Conservation (phyloP, 192 early-diverging fungal species). For the Podila epigama region DNA sequence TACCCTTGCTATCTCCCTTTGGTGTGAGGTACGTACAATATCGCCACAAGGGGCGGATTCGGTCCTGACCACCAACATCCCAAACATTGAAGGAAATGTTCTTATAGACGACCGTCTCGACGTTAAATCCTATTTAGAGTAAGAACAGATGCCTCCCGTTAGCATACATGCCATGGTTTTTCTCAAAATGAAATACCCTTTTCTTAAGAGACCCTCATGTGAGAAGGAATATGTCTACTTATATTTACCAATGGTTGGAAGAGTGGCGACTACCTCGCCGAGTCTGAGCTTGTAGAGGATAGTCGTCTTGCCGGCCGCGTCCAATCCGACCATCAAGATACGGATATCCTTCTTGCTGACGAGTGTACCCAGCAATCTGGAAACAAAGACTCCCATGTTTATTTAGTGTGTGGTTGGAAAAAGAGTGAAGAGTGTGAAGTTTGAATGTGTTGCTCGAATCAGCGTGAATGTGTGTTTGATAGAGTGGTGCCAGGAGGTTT, state of each 20-base stretch:
- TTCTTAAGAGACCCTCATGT: not conserved
- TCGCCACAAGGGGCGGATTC: constrained; percentile 97
- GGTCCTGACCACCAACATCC: constrained; percentile 99
- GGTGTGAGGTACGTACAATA: constrained; percentile 75
- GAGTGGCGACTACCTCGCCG: constrained; percentile 98
- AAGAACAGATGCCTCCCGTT: constrained; percentile 2
- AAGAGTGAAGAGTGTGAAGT: not conserved
- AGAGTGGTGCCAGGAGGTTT: too few species aligned
- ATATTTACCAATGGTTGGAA: constrained; percentile 95
- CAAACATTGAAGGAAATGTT: constrained; percentile 98
- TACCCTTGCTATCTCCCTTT: too few species aligned
- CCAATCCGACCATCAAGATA: constrained; percentile 95
- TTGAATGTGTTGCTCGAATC: too few species aligned
- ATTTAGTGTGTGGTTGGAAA: constrained; percentile 5
- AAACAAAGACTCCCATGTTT: constrained; percentile 89
- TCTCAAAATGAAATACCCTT: too few species aligned
- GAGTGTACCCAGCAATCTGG: constrained; percentile 75
- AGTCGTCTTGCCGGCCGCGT: constrained; percentile 98
- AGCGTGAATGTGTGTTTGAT: too few species aligned
- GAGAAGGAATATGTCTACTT: too few species aligned
- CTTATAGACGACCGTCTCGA: constrained; percentile 98
- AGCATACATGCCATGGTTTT: not conserved
- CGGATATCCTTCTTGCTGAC: constrained; percentile 96
- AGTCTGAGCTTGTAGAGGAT: constrained; percentile 99
- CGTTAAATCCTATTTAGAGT: constrained; percentile 83